These are phyloP conservation scores for Triadica sebifera DNA, from an alignment of 345 rosid species.

Conservation along the genomic window DNA sequence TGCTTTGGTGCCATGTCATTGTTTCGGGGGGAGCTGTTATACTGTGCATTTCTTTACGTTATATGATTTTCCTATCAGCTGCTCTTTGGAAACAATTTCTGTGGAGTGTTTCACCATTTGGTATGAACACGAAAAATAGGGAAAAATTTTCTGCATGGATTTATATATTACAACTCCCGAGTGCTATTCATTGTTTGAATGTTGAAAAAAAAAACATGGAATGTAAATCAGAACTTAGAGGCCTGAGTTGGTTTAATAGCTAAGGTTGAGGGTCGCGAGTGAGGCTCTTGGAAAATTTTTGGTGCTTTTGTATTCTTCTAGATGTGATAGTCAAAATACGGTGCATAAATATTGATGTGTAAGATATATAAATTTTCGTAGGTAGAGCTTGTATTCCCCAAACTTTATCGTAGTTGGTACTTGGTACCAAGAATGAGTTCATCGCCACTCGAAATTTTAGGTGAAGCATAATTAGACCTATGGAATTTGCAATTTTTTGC, in stretches of 20 bases:
- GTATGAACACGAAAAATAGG: slow-evolving; percentile 15
- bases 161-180: slow-evolving; percentile 3
- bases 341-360: background rate
- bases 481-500: too few species aligned
- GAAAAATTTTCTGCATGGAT: slow-evolving; percentile 12
- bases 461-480: too few species aligned
- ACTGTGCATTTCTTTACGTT: background rate
- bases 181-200: slow-evolving; percentile 6
- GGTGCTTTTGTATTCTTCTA: slow-evolving; percentile 5
- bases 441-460: background rate
- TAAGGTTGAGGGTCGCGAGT: slow-evolving; percentile 16
- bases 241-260: slow-evolving; percentile 2
- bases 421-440: background rate
- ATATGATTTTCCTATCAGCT: background rate
- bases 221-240: background rate
- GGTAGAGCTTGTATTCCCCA: background rate
- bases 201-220: background rate
- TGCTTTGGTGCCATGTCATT: slow-evolving; percentile 2
- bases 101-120: slow-evolving; percentile 13
- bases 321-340: background rate
- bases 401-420: too few species aligned
- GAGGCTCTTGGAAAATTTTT: slow-evolving; percentile 18
- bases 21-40: slow-evolving; percentile 9
- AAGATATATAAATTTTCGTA: background rate
- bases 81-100: background rate